Percentiles rank a stretch among this genome's conserved stretches.
These are phyloP conservation scores for Starmerella cellae DNA, from an alignment of 805 yeast genomes.

Conservation along the genomic window DNA sequence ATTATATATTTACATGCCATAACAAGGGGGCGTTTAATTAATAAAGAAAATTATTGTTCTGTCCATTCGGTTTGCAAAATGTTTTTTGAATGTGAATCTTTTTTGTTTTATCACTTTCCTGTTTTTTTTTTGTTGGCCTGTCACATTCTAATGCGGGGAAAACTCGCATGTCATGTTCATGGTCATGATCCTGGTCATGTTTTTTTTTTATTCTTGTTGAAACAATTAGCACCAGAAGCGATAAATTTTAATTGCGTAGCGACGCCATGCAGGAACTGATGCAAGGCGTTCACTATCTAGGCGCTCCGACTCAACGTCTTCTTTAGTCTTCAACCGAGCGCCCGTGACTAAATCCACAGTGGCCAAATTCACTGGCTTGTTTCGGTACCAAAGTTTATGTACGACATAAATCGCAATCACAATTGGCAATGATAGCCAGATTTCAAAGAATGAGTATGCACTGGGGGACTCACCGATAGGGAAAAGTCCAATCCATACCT, in stretches of 20 bases:
- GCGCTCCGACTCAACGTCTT: slow-evolving; percentile 5
- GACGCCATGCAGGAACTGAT: not conserved
- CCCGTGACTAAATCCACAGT: slow-evolving; percentile 19
- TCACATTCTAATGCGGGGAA: too few relatives aligned
- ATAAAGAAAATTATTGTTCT: too few relatives aligned
- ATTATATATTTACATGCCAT: too few relatives aligned
- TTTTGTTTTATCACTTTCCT: too few relatives aligned
- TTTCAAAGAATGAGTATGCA: slow-evolving; percentile 37
- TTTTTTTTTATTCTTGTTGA: not conserved
- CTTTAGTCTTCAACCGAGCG: slow-evolving; percentile 15
- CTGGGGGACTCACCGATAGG: slow-evolving; percentile 39
- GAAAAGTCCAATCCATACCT: slow-evolving; percentile 68
- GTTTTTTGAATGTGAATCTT: too few relatives aligned
- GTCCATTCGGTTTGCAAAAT: too few relatives aligned
- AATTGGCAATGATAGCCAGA: slow-evolving; percentile 39
- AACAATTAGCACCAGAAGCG: slow-evolving; percentile 9
- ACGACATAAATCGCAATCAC: slow-evolving; percentile 34
- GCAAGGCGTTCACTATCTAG: not conserved
- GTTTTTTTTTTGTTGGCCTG: too few relatives aligned
- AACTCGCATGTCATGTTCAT: too few relatives aligned
- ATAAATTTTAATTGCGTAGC: not conserved
- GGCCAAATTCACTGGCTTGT: slow-evolving; percentile 4
- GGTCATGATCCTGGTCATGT: not conserved
- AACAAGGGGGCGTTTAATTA: too few relatives aligned
- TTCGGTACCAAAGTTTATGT: slow-evolving; percentile 33